Base-by-base conservation (phyloP, 495 filamentous ascomycete genomes). In the Lineolata rhizophorae region DNA sequence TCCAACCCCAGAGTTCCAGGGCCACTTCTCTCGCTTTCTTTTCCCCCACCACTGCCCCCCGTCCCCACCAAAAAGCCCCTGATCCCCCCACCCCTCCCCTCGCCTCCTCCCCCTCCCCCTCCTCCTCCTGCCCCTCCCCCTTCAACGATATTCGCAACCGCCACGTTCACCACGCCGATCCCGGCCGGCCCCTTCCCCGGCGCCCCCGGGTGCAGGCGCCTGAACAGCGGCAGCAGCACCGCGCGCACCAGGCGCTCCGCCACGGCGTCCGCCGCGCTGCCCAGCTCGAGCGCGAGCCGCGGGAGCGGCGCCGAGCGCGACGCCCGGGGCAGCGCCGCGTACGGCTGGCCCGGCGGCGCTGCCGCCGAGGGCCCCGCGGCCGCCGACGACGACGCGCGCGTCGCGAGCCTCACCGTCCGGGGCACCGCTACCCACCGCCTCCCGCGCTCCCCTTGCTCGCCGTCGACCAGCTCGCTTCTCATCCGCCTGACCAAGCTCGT, bases 151-250 rank as follows among this genome's bases (percentile, higher is more conserved):
- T 90, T 84, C 1, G 77, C 76, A 1, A 81, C 81, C 14, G 77
- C 82, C 10, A 95, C 52, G 44, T 95, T 95, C 31, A 95, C 53
- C 25, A 93, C 47, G 32, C 73, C 76, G 10, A 91, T 81, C 74
- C 74, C 78, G 90, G 4, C 67, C 73, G 3, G 56, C 57, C 35
- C 62, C 64, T 39, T 69, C n/a, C n/a, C n/a, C n/a, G n/a, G n/a
- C n/a, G n/a, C n/a, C n/a, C n/a, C 67, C 0, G 72, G 68, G 39
- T 85, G 72, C 10, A 92, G 54, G 35, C 65, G 70, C 9, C 67
- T 65, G 42, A 93, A 87, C 48, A 90, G 57, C 0, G 65, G 61
- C 4, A 81, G 33, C 9, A 82, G 48, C 14, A 53, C 50, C 25
- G 85, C 79, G 2, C 58, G 47, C 2, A 84, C 80, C 0, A 95